A percentile compares a stretch with the other conserved stretches of the same genome.
Conservation (phyloP, 345 rosid genomes). For the Lepidium africanum region DNA sequence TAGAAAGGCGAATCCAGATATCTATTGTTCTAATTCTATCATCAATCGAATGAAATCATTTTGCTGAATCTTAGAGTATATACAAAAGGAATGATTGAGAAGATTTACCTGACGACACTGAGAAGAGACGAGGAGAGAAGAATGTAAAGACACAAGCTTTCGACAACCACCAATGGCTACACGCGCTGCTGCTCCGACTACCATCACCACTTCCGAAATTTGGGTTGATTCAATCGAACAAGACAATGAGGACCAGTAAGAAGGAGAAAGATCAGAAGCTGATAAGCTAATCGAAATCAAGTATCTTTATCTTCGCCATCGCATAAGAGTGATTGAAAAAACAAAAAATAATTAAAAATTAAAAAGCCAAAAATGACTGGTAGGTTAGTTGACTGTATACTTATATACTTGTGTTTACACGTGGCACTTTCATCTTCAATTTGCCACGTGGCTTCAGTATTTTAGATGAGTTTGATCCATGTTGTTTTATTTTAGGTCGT, state of each 20-base stretch:
- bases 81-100: not conserved
- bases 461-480: too few species aligned
- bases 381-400: not conserved
- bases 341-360: not conserved
- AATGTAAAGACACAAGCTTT: constrained; percentile 1
- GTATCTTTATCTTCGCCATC: not conserved
- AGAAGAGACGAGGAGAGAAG: constrained; percentile 17
- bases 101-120: constrained; percentile 21
- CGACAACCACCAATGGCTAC: constrained; percentile 25
- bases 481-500: too few species aligned
- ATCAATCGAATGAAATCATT: constrained; percentile 1
- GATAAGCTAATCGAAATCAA: not conserved
- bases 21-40: not conserved
- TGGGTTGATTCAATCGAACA: not conserved
- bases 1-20: not conserved
- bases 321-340: not conserved
- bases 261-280: not conserved
- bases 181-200: constrained; percentile 28
- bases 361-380: not conserved
- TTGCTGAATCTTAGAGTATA: not conserved
- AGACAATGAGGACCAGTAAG: not conserved
- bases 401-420: not conserved
- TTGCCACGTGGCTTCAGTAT: not conserved
- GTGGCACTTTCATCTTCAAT: not conserved
- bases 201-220: not conserved